Base-by-base conservation (phyloP, 352 stramenopile genomes). In the Globisporangium perplexum region DNA sequence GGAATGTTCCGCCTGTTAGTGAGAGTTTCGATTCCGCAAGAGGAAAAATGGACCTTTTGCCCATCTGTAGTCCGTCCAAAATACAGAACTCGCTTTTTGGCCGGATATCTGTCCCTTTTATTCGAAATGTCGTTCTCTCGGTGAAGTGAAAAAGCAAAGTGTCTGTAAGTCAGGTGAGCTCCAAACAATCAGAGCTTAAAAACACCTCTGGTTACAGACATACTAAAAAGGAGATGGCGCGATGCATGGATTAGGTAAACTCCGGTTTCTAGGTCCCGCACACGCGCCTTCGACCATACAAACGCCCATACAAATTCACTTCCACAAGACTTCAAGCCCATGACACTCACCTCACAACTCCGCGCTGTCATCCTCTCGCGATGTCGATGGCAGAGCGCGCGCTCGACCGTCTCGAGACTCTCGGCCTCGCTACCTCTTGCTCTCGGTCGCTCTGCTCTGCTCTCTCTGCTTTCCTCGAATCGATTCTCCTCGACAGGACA, bases 71-170 rank as follows among this genome's bases (percentile, higher is more conserved):
- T 4, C 8, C 15, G 8, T 12, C n/a, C n/a, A 45, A 20, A 45
- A 45, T 45, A 45, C 39, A 46, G 41, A 46, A 46, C 41, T 46
- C 10, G 11, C 41, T 24, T 46, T 46, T 46, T 28, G 41, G 28
- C 41, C 41, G 41, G 20, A 46, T 46, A 28, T 46, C 41, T 26
- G 41, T 12, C 41, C 20, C 24, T 46, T 46, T 45, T 46, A 14
- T 18, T 17, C 12, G 18, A 18, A 18, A 39, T 18, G 33, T 39
- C 33, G 12, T 39, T 39, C 14, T 39, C 33, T 39, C n/a, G n/a
- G n/a, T n/a, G 28, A 31, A 11, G 10, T 38, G 0, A 38, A 12
- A 18, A 38, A 17, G 1, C 8, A 17, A 11, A 11, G 4, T 17
- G 31, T 5, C 10, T 17, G 31, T 38, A 11, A 38, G 30, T 38